Conservation (phyloP, 352 stramenopile species). For the Blastocystis sp. region DNA sequence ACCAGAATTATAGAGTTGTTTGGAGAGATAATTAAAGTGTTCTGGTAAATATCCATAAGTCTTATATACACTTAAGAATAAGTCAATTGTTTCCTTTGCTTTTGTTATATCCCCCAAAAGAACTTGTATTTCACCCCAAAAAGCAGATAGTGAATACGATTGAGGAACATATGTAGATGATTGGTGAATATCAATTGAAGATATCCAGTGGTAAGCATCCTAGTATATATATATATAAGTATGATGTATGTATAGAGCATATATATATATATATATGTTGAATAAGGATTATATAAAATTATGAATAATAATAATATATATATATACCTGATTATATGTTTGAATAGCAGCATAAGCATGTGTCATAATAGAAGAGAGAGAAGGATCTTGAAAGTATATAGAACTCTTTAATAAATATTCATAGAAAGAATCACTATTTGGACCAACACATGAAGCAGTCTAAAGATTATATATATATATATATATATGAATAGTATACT, state of each 20-base stretch:
- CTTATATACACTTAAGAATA: conserved; percentile 75
- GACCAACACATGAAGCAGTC: conserved; percentile 60
- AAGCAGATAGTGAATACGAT: conserved; percentile 71
- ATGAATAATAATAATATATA: conserved; percentile 35
- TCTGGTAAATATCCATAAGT: conserved; percentile 80
- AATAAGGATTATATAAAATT: too few species aligned
- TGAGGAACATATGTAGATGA: conserved; percentile 43
- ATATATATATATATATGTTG: too few species aligned
- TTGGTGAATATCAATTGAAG: conserved; percentile 42
- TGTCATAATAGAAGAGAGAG: too few species aligned
- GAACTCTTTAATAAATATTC: conserved; percentile 93
- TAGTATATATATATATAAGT: too few species aligned
- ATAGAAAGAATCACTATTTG: conserved; percentile 83
- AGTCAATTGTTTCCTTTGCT: conserved; percentile 67
- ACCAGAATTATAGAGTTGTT: background rate
- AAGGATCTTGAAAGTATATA: conserved; percentile 70
- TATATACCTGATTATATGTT: conserved; percentile 47
- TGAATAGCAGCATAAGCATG: too few species aligned
- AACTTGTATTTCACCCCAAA: conserved; percentile 82
- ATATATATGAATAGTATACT: background rate
- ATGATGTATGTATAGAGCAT: too few species aligned
- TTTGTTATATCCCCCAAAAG: conserved; percentile 68
- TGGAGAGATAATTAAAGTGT: conserved; percentile 48
- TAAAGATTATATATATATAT: conserved; percentile 51
- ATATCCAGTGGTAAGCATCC: background rate